Conservation (phyloP, 1,139 yeast species). For the Hanseniaspora gamundiae region DNA sequence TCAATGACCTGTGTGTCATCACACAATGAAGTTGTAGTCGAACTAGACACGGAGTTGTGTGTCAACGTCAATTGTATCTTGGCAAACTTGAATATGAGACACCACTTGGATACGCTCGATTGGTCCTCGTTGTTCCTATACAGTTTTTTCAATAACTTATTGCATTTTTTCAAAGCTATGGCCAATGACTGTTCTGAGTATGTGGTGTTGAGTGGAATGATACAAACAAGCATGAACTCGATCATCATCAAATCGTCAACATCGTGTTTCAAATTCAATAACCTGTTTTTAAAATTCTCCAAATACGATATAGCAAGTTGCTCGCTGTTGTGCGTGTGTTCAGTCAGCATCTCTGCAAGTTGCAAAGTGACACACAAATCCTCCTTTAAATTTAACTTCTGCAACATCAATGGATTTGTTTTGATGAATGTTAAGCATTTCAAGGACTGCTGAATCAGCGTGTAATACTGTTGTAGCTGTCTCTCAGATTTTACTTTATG, state of each 20-base stretch:
- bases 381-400: conserved; percentile 15
- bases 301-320: conserved; percentile 21
- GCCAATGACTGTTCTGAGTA: conserved; percentile 11
- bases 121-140: neutral
- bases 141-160: conserved; percentile 11
- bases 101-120: neutral
- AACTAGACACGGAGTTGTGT: neutral
- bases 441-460: conserved; percentile 16
- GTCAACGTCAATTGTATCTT: neutral
- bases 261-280: conserved; percentile 12
- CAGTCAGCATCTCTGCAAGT: conserved; percentile 15
- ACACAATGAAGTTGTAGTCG: too few relatives aligned
- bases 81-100: neutral
- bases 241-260: conserved; percentile 14
- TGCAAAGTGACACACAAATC: conserved; percentile 17
- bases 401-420: neutral
- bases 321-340: conserved; percentile 15
- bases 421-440: conserved; percentile 14
- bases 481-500: conserved; percentile 10
- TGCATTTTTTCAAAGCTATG: conserved; percentile 18
- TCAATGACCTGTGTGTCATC: neutral
- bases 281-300: conserved; percentile 15
- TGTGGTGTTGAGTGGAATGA: conserved; percentile 13
- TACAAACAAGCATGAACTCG: conserved; percentile 15
- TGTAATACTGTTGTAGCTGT: conserved; percentile 17